A percentile compares a stretch with the other conserved stretches of the same genome.
Conservation (phyloP, 225 moss, liverwort and hornwort species). For the Marchantia paleacea region DNA sequence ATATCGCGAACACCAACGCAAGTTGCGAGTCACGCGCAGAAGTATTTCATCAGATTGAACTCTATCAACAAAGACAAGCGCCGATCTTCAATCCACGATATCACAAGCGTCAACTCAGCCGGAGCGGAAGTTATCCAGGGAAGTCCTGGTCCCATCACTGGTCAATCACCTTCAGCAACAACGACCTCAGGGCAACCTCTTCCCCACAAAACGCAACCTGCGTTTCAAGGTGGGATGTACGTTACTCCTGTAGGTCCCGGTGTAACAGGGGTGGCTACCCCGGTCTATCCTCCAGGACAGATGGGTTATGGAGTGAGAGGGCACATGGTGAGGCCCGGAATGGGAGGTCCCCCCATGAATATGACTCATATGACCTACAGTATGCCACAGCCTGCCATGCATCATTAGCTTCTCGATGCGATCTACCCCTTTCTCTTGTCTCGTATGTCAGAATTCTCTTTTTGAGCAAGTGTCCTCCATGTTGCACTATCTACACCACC, state of each 20-base stretch:
- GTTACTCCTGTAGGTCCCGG: slow-evolving; percentile 54
- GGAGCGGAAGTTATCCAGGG: slow-evolving; percentile 65
- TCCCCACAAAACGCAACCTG: slow-evolving; percentile 60
- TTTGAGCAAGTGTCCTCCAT: not conserved
- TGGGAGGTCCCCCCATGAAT: slow-evolving; percentile 68
- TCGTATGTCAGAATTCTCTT: not conserved
- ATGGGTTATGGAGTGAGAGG: slow-evolving; percentile 64
- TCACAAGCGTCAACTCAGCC: slow-evolving; percentile 77
- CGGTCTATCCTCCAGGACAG: slow-evolving; percentile 67
- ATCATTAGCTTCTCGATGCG: slow-evolving; percentile 41
- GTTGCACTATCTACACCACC: not conserved
- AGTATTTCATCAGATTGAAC: slow-evolving; percentile 88
- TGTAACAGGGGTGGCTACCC: slow-evolving; percentile 54
- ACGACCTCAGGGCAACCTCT: slow-evolving; percentile 66
- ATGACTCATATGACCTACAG: slow-evolving; percentile 66
- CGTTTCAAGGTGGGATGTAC: slow-evolving; percentile 39
- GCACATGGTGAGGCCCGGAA: slow-evolving; percentile 70
- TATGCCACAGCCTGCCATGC: slow-evolving; percentile 83
- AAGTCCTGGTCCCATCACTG: slow-evolving; percentile 83
- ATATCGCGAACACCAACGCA: slow-evolving; percentile 92
- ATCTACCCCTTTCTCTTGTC: not conserved
- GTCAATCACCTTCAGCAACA: slow-evolving; percentile 64
- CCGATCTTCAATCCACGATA: slow-evolving; percentile 95
- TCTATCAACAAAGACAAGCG: slow-evolving; percentile 93
- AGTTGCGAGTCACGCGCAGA: slow-evolving; percentile 96